Conservation (phyloP, 2,329 filamentous ascomycete genomes). For the Aspergillus tanneri region DNA sequence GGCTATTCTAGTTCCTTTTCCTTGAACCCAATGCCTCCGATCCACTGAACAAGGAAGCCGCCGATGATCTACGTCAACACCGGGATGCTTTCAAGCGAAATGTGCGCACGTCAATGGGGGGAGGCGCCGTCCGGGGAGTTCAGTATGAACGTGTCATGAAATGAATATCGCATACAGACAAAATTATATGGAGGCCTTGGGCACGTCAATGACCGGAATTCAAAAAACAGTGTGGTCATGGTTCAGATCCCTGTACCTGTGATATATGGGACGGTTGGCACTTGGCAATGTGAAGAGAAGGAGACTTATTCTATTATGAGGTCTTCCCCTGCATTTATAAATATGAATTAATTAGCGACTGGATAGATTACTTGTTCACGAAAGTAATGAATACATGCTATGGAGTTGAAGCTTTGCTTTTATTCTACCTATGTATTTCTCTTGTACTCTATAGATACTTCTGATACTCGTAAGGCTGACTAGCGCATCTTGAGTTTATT, state of each 20-base stretch:
- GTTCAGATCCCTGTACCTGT: too few species aligned
- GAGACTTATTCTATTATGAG: background rate
- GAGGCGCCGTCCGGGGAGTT: conserved; percentile 70
- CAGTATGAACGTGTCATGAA: conserved; percentile 76
- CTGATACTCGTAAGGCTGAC: too few species aligned
- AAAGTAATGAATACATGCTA: conserved; percentile 23
- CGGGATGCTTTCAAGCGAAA: conserved; percentile 89
- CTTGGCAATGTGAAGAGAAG: background rate
- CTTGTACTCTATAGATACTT: background rate
- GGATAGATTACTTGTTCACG: conserved; percentile 28
- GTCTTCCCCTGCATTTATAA: conserved; percentile 15
- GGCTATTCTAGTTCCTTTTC: conserved; percentile 74
- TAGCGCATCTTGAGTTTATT: too few species aligned
- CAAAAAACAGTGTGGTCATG: too few species aligned
- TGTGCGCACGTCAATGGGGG: conserved; percentile 78
- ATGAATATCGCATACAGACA: too few species aligned
- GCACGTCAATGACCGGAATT: too few species aligned
- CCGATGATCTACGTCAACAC: conserved; percentile 83
- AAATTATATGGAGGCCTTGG: too few species aligned
- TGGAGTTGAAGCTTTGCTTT: background rate
- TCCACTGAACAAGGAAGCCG: conserved; percentile 97
- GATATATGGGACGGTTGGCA: background rate
- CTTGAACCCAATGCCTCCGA: conserved; percentile 96
- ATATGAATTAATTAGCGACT: conserved; percentile 37
- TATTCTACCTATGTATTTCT: background rate